Evolutionary conservation across 768 basidiomycete genomes (phyloP).

Genomic region (Leccinellum rugosiceps): DNA sequence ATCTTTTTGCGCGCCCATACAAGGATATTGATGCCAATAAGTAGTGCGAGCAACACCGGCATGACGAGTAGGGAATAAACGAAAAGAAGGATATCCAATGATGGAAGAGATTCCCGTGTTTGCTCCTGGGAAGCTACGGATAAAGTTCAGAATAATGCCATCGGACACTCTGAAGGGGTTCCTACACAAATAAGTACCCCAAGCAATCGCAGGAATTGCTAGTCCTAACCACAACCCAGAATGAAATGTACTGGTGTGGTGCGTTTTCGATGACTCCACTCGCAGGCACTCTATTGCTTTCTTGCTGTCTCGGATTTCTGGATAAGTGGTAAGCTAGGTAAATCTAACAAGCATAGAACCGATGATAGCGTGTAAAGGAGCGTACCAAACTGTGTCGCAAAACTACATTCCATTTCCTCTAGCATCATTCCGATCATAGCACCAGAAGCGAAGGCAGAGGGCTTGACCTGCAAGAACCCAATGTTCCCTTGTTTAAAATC

Average conservation of each 20-base stretch:
- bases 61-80: slow-evolving; percentile 74
- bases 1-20: slow-evolving; percentile 78
- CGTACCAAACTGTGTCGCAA: slow-evolving; percentile 72
- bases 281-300: slow-evolving; percentile 68
- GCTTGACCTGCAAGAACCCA: slow-evolving; percentile 50
- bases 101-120: slow-evolving; percentile 52
- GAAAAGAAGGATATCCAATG: slow-evolving; percentile 71
- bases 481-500: neutral
- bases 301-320: slow-evolving; percentile 72
- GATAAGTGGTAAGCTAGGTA: neutral
- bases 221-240: slow-evolving; percentile 72
- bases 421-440: slow-evolving; percentile 62
- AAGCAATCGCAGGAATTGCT: slow-evolving; percentile 62
- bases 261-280: slow-evolving; percentile 50
- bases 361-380: slow-evolving; percentile 1
- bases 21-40: slow-evolving; percentile 78
- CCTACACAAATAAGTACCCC: slow-evolving; percentile 59
- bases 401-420: slow-evolving; percentile 71
- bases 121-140: slow-evolving; percentile 50
- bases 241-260: slow-evolving; percentile 73
- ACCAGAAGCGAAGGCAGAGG: slow-evolving; percentile 64
- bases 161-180: neutral
- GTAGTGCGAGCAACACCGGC: slow-evolving; percentile 68
- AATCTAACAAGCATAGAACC: neutral
- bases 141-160: neutral